These are phyloP conservation scores for Lyophyllum atratum DNA, from an alignment of 768 basidiomycete species.

Conservation along the genomic window DNA sequence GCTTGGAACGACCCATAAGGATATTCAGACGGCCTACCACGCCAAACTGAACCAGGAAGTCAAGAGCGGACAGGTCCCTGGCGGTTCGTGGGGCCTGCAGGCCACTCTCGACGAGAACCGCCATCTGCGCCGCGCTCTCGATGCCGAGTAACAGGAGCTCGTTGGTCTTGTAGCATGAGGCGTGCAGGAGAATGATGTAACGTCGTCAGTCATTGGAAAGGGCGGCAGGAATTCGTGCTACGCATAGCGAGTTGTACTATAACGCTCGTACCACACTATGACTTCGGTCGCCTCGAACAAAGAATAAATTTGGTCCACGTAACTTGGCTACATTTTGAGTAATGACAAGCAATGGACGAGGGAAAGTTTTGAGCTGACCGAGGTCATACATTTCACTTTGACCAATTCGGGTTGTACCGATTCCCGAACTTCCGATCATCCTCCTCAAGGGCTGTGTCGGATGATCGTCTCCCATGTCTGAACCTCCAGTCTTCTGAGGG, in stretches of 20 bases:
- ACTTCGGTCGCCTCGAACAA: background rate
- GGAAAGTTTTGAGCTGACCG: too few relatives aligned
- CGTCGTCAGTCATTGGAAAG: too few relatives aligned
- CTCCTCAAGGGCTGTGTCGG: too few relatives aligned
- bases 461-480: too few relatives aligned
- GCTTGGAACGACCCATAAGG: background rate
- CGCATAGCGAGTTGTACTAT: background rate
- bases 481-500: too few relatives aligned
- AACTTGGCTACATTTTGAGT: too few relatives aligned
- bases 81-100: slow-evolving; percentile 1
- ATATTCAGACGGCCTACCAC: background rate
- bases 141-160: background rate
- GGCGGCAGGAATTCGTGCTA: background rate
- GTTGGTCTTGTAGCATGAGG: background rate
- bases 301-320: too few relatives aligned
- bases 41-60: background rate
- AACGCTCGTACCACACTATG: too few relatives aligned
- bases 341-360: too few relatives aligned
- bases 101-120: background rate
- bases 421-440: too few relatives aligned
- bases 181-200: background rate
- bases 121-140: background rate
- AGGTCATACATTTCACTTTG: too few relatives aligned
- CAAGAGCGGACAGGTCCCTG: background rate
- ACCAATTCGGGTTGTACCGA: too few relatives aligned